phyloP scores from a whole-genome alignment of 176 grass and related monocot genomes.

The Oryza coarctata region DNA sequence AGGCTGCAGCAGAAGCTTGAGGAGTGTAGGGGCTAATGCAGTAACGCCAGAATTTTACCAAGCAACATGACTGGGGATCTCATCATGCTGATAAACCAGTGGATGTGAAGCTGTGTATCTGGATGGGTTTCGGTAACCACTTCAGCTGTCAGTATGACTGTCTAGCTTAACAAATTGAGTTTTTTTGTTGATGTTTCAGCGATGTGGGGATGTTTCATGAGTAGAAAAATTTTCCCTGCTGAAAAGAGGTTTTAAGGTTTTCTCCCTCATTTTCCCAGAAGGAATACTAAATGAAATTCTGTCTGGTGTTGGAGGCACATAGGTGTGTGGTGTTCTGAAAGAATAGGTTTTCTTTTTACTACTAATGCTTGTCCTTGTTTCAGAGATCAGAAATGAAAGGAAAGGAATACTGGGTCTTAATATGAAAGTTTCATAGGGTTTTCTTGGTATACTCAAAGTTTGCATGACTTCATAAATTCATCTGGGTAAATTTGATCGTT shows the following conservation, averaged over 20 bases:
- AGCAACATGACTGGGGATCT: conserved; percentile 21
- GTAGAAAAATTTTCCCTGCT: conserved; percentile 36
- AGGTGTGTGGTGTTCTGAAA: conserved; percentile 46
- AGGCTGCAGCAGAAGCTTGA: conserved; percentile 63
- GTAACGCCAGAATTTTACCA: conserved; percentile 9
- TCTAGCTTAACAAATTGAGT: conserved; percentile 52
- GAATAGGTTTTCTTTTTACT: conserved; percentile 49
- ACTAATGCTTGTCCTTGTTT: conserved; percentile 32
- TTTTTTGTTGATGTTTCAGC: conserved; percentile 40
- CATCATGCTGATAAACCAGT: conserved; percentile 23
- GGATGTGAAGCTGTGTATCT: conserved; percentile 24
- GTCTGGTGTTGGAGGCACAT: conserved; percentile 48
- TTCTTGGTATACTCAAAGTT: conserved; percentile 13
- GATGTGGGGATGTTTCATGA: conserved; percentile 33
- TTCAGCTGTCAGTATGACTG: conserved; percentile 30
- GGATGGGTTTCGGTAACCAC: conserved; percentile 30
- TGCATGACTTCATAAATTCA: neutral
- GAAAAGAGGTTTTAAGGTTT: conserved; percentile 50
- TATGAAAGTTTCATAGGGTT: conserved; percentile 46
- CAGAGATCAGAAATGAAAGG: conserved; percentile 23
- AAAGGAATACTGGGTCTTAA: conserved; percentile 41
- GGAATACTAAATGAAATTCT: conserved; percentile 42
- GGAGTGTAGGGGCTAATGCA: conserved; percentile 46
- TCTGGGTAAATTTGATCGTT: neutral
- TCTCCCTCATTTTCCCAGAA: conserved; percentile 51